Conservation (phyloP, 2,329 filamentous ascomycete species). For the Diplodia sapinea region DNA sequence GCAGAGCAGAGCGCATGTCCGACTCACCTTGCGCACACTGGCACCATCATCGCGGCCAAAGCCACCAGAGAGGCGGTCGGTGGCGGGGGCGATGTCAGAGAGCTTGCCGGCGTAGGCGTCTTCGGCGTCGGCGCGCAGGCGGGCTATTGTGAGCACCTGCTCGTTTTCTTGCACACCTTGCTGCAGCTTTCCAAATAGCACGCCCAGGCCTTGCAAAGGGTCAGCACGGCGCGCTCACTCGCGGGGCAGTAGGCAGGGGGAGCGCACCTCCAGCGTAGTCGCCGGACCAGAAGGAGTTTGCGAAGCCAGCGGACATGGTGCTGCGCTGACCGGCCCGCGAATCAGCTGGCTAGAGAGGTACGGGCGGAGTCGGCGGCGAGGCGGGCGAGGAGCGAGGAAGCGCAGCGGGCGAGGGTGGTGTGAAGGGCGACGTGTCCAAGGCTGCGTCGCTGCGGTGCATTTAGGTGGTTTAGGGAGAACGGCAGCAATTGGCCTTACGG, state of each 20-base stretch:
- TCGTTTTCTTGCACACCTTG: constrained; percentile 95
- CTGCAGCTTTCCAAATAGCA: constrained; percentile 94
- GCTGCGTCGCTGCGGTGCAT: constrained; percentile 8
- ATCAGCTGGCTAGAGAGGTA: constrained; percentile 19
- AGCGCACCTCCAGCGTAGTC: constrained; percentile 90
- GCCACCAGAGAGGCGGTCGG: constrained; percentile 81
- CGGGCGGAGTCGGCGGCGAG: constrained; percentile 7
- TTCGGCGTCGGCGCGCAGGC: constrained; percentile 94
- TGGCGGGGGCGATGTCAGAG: constrained; percentile 78
- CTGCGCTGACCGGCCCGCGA: constrained; percentile 29
- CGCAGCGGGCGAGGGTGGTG: constrained; percentile 1
- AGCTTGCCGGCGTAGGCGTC: constrained; percentile 84
- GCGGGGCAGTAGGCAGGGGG: constrained; percentile 18
- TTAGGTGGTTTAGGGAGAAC: no score
- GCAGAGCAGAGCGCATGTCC: constrained; percentile 8
- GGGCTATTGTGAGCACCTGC: constrained; percentile 88
- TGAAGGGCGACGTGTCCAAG: neutral
- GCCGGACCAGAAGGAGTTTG: constrained; percentile 95
- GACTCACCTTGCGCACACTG: constrained; percentile 84
- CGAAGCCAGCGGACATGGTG: constrained; percentile 63
- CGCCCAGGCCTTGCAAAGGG: constrained; percentile 71
- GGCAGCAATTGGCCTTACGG: constrained; percentile 18
- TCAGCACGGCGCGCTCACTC: constrained; percentile 36
- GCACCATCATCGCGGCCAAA: constrained; percentile 93
- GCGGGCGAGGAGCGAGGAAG: neutral